Evolutionary conservation across 2,329 filamentous ascomycete species (phyloP), one percentile per base, ranked within the genome.

Genomic region (Fusarium fujikuroi): DNA sequence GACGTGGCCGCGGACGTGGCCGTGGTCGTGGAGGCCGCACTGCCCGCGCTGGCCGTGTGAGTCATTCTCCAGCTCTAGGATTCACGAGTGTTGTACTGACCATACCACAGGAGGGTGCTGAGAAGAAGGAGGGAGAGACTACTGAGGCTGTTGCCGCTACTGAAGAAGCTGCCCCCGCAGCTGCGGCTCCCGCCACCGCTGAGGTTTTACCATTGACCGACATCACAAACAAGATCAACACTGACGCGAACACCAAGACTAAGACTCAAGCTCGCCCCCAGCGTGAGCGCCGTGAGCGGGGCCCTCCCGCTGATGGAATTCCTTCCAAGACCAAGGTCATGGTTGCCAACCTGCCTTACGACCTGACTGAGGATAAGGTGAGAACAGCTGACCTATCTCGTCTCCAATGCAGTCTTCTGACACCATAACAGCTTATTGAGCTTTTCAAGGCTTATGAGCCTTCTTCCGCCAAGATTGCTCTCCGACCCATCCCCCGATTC

Each of bases 281-380:
- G 79, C 88, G 88, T 80, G 88, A 91, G 86, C 88, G 89, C 79
- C 88, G 90, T 78, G 89, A 98, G 90, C 95, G 96, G 84, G 96
- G 96, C 74, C 96, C 96, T 75, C 96, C 96, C 69, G 95, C 97
- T 84, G 95, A 99, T 83, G 96, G 96, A 78, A 94, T 99, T 81
- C 92, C 96, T 76, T 98, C 95, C 85, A 98, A 98, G 92, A 98
- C 93, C 85, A 99, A 99, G 93, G 94, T 99, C 86, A 99, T 99
- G 96, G 96, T 99, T 81, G 96, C 96, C 81, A 99, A 99, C 89
- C 91, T 99, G 73, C 96, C 96, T 60, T 99, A 99, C 82, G 95
- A 99, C 87, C 90, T 98, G 84, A 95, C 92, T 79, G 96, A 99
- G 88, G 95, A 98, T 81, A 97, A 95, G 91, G 95, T 97, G 86